A percentile compares a stretch with the other conserved stretches of the same genome.
Evolutionary conservation across 2,329 filamentous ascomycete species (phyloP).

Genomic region (Emmonsiellopsis sp.): DNA sequence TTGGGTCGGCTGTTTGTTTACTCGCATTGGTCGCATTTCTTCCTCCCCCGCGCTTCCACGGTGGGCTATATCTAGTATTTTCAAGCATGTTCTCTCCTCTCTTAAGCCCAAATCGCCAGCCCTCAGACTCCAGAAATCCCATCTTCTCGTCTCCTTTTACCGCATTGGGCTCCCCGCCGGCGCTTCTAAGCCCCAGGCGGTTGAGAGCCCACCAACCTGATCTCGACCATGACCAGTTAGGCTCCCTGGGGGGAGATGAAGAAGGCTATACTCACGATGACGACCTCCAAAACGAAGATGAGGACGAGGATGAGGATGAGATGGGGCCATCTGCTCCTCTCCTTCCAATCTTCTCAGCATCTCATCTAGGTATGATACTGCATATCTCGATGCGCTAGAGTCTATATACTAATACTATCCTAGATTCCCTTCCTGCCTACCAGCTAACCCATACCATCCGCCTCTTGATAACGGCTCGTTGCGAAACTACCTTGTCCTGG

Average conservation of each 20-base stretch:
- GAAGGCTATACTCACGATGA: constrained; percentile 24
- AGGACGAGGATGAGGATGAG: constrained; percentile 24
- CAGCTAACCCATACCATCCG: constrained; percentile 84
- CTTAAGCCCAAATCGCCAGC: constrained; percentile 1
- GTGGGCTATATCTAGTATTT: neutral
- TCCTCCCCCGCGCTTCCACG: neutral
- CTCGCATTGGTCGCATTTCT: neutral
- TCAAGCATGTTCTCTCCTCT: constrained; percentile 6
- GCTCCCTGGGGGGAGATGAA: neutral
- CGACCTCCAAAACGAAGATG: constrained; percentile 30
- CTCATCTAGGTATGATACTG: constrained; percentile 56
- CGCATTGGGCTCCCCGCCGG: neutral
- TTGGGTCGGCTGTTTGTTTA: constrained; percentile 2
- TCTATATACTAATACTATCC: neutral
- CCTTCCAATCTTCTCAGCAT: constrained; percentile 71
- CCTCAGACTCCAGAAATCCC: neutral
- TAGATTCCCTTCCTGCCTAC: constrained; percentile 82
- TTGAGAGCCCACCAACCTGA: neutral
- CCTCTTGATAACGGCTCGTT: constrained; percentile 70
- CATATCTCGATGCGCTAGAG: neutral
- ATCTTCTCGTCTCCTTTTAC: constrained; percentile 2
- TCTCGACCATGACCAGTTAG: neutral
- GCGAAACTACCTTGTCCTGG: constrained; percentile 88
- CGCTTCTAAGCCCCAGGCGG: neutral
- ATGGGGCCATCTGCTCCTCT: constrained; percentile 38